A percentile compares a stretch with the other conserved stretches of the same genome.
phyloP scores from a whole-genome alignment of 73 alveolate species.

The Loxodes magnus region DNA sequence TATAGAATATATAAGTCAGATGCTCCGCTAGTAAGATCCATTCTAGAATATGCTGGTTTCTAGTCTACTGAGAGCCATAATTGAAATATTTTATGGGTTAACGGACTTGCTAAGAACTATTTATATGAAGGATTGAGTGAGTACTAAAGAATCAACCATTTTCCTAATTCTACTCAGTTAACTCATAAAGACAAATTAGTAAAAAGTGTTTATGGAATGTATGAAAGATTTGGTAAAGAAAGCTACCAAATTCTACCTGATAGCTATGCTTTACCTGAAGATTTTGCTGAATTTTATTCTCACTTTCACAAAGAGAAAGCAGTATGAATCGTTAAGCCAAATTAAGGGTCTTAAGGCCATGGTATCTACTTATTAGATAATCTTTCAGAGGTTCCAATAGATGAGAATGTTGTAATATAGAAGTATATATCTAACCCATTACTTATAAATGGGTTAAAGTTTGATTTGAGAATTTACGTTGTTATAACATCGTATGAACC shows the following conservation, averaged over 20 bases:
- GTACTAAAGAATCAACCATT: conserved; percentile 63
- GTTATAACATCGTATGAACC: conserved; percentile 61
- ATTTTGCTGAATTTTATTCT: conserved; percentile 46
- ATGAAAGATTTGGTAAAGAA: conserved; percentile 46
- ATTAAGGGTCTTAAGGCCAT: conserved; percentile 54
- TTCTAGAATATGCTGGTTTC: conserved; percentile 12
- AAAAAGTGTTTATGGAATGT: conserved; percentile 44
- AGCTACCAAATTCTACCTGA: conserved; percentile 58
- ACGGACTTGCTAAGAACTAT: conserved; percentile 41
- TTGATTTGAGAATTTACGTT: conserved; percentile 65
- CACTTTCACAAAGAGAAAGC: conserved; percentile 39
- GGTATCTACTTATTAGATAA: conserved; percentile 52
- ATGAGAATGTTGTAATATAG: conserved; percentile 33
- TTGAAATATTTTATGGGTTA: conserved; percentile 53
- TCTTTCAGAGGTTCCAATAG: conserved; percentile 40
- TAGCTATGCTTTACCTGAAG: conserved; percentile 65
- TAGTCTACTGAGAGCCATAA: conserved; percentile 21
- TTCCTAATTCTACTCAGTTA: conserved; percentile 54
- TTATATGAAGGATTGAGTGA: conserved; percentile 51
- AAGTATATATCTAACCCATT: conserved; percentile 59
- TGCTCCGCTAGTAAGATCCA: conserved; percentile 14
- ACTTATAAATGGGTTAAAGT: conserved; percentile 50
- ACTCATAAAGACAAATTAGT: conserved; percentile 63
- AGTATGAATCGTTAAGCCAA: conserved; percentile 65
- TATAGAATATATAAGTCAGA: conserved; percentile 10